Conservation (phyloP, 768 basidiomycete species). For the Russula abietina region DNA sequence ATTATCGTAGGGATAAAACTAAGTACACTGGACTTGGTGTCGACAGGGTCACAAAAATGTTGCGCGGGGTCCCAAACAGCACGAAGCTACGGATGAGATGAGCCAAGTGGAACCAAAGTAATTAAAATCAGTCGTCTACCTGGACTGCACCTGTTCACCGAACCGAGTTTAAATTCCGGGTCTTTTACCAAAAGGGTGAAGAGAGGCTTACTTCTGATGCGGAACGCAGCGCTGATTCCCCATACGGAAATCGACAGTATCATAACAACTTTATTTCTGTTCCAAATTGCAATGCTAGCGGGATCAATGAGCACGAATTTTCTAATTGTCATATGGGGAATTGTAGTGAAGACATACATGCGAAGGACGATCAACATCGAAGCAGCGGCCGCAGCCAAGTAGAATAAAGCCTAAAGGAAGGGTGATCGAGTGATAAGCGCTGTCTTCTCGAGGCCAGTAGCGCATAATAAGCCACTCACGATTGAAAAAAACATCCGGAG, state of each 20-base stretch:
- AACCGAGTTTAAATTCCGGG: neutral
- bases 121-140: neutral
- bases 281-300: conserved; percentile 3
- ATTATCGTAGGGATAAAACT: neutral
- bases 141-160: neutral
- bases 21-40: neutral
- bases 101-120: neutral
- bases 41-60: neutral
- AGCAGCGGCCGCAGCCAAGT: neutral
- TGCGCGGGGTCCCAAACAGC: neutral
- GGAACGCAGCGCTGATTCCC: neutral
- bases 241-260: neutral
- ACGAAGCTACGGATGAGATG: neutral
- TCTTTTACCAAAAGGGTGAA: neutral
- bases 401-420: neutral
- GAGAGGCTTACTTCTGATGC: neutral
- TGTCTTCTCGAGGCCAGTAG: neutral
- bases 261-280: neutral
- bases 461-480: neutral
- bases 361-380: conserved; percentile 1
- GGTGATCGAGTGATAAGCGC: neutral
- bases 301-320: neutral
- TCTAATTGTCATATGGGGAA: neutral
- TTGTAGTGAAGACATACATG: neutral
- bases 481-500: neutral